Conservation (phyloP, 164 flowering plant genomes). For the Macadamia tetraphylla region DNA sequence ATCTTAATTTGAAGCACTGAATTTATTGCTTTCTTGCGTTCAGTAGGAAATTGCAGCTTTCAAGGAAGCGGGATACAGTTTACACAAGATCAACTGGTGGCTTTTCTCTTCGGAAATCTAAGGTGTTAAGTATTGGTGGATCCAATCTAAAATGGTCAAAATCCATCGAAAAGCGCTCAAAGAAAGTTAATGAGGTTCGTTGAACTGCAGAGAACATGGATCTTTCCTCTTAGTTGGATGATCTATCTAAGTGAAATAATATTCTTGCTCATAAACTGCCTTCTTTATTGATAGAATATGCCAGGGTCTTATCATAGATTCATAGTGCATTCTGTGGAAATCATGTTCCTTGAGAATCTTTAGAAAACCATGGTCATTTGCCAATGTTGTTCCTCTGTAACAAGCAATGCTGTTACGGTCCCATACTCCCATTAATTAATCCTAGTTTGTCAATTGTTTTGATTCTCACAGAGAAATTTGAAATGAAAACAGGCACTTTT, state of each 20-base stretch:
- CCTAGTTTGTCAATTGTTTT: not conserved
- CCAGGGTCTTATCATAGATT: not conserved
- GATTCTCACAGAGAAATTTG: not conserved
- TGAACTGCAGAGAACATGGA: not conserved
- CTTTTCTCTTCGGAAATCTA: conserved; percentile 73
- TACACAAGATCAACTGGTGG: conserved; percentile 83
- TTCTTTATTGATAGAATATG: not conserved
- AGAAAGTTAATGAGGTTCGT: conserved; percentile 80
- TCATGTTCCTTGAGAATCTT: not conserved
- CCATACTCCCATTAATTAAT: not conserved
- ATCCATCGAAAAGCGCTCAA: conserved; percentile 73
- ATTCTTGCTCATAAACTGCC: not conserved
- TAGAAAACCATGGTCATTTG: not conserved
- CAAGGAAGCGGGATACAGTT: conserved; percentile 61
- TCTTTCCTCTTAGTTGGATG: not conserved
- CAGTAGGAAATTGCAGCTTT: conserved; percentile 53
- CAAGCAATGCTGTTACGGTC: not conserved
- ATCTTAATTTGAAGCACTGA: not conserved
- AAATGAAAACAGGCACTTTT: not conserved
- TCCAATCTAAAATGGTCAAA: conserved; percentile 90
- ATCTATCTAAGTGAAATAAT: not conserved
- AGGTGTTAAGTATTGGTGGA: conserved; percentile 77
- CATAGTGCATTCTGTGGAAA: not conserved
- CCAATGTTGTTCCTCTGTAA: not conserved
- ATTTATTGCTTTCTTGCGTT: conserved; percentile 10